phyloP scores from a whole-genome alignment of 2,329 filamentous ascomycete genomes.

The Grosmannia clavigera region DNA sequence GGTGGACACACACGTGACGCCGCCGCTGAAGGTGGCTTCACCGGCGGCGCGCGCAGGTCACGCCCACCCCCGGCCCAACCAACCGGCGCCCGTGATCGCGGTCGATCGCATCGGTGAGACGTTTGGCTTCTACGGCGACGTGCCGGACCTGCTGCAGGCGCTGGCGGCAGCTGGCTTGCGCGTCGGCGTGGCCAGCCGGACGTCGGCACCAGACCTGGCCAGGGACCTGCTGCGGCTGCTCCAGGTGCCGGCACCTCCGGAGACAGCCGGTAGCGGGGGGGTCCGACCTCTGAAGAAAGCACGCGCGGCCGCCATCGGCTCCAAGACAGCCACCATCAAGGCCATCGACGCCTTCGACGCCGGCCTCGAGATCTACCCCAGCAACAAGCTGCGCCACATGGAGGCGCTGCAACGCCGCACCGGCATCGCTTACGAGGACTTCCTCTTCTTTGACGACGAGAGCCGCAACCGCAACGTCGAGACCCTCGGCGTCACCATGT shows the following conservation, averaged over 20 bases:
- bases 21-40: constrained; percentile 47
- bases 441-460: constrained; percentile 96
- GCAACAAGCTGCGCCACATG: constrained; percentile 79
- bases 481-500: constrained; percentile 70
- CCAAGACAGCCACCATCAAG: neutral
- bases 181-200: constrained; percentile 70
- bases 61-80: neutral
- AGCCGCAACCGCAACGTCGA: constrained; percentile 72
- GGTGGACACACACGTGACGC: constrained; percentile 83
- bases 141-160: constrained; percentile 53
- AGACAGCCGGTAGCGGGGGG: neutral
- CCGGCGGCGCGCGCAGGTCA: neutral
- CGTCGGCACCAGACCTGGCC: constrained; percentile 65
- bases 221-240: constrained; percentile 69
- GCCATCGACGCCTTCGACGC: constrained; percentile 48
- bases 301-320: constrained; percentile 6
- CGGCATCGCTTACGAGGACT: constrained; percentile 62
- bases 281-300: neutral
- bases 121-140: constrained; percentile 59
- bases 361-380: constrained; percentile 57
- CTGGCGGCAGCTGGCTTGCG: constrained; percentile 34
- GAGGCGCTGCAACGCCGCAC: constrained; percentile 58
- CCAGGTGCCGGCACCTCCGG: constrained; percentile 31
- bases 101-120: constrained; percentile 49
- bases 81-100: constrained; percentile 16